These are phyloP conservation scores for Rubia occidens DNA, from an alignment of 305 asterid genomes.

Conservation along the genomic window DNA sequence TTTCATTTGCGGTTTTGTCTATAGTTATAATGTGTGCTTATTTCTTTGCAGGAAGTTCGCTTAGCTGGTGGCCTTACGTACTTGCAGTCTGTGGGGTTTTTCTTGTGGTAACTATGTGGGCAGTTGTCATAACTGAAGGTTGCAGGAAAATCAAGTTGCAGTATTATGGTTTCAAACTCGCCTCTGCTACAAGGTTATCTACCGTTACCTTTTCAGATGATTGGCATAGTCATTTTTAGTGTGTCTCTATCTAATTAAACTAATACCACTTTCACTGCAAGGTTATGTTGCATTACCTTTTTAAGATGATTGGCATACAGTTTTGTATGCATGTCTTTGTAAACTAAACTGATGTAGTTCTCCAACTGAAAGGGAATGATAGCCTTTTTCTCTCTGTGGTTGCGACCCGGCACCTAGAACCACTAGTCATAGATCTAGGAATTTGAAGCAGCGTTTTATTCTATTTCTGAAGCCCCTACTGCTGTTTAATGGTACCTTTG, in stretches of 20 bases:
- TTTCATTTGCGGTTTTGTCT: not conserved
- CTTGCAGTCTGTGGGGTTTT: constrained; percentile 68
- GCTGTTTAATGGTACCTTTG: constrained; percentile 8
- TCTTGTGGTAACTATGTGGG: constrained; percentile 88
- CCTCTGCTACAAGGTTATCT: constrained; percentile 75
- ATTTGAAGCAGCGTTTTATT: not conserved
- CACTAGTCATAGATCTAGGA: not conserved
- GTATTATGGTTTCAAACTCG: constrained; percentile 93
- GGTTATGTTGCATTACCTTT: constrained; percentile 32
- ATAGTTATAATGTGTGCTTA: constrained; percentile 13
- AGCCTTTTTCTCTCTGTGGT: not conserved
- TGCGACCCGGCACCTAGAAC: not conserved
- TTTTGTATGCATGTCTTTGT: not conserved
- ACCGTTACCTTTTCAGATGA: constrained; percentile 11
- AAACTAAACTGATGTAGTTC: not conserved
- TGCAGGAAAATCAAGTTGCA: constrained; percentile 95
- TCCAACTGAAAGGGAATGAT: not conserved
- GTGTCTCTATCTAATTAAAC: not conserved
- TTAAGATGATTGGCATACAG: constrained; percentile 2
- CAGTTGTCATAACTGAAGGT: constrained; percentile 88
- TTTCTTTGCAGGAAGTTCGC: constrained; percentile 60
- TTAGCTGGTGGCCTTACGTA: constrained; percentile 77
- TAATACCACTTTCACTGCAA: constrained; percentile 49
- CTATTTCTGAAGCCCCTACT: not conserved
- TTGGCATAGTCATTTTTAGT: not conserved